Conservation (phyloP, 441 rosid genomes). For the Metrosideros polymorpha region DNA sequence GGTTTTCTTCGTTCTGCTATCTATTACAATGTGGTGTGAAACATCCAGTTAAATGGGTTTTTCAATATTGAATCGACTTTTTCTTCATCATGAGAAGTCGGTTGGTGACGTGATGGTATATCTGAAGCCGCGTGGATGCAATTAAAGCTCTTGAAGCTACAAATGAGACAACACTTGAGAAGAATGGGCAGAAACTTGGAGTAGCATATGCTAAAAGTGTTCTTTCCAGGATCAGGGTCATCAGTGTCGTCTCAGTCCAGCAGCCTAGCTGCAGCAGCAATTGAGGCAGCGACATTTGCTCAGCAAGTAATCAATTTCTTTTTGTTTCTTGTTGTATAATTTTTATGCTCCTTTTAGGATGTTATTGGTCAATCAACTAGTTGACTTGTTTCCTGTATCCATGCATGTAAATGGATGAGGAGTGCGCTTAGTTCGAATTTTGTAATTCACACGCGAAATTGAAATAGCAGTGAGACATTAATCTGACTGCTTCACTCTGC, state of each 20-base stretch:
- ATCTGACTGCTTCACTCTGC: neutral
- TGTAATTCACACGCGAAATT: neutral
- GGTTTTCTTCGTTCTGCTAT: no score
- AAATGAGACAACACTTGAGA: slow-evolving; percentile 77
- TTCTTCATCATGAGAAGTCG: neutral
- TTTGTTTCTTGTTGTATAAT: neutral
- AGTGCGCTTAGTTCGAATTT: neutral
- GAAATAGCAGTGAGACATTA: neutral
- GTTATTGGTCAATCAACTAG: neutral
- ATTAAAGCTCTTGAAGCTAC: slow-evolving; percentile 87
- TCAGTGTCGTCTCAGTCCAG: slow-evolving; percentile 72
- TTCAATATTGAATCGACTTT: neutral
- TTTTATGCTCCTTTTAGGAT: neutral
- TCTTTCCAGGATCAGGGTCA: slow-evolving; percentile 74
- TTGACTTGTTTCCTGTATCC: neutral
- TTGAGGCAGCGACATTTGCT: slow-evolving; percentile 95
- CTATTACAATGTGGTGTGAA: neutral
- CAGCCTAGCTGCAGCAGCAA: slow-evolving; percentile 98
- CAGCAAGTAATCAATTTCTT: slow-evolving; percentile 60
- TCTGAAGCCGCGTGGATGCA: slow-evolving; percentile 33
- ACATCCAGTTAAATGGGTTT: neutral
- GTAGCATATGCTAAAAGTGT: slow-evolving; percentile 94
- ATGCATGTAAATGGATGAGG: neutral
- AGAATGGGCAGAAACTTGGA: slow-evolving; percentile 84
- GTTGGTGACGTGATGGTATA: neutral